Evolutionary conservation across 2,329 filamentous ascomycete species (phyloP).

Genomic region (Aplosporella prunicola): DNA sequence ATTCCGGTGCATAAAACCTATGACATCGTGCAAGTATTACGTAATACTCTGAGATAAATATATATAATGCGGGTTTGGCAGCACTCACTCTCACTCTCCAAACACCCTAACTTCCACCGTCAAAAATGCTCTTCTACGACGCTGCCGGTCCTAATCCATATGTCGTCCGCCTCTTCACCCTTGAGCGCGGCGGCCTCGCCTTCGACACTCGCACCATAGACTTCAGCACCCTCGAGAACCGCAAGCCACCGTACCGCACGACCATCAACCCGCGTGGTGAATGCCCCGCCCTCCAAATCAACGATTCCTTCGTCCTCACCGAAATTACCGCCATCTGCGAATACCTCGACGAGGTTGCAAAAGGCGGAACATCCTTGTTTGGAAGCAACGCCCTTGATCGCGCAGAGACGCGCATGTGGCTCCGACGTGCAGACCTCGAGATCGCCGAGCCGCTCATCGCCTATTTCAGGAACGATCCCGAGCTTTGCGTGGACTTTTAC

Average conservation of each 20-base stretch:
- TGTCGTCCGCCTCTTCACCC: constrained; percentile 5
- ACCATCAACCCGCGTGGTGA: constrained; percentile 2
- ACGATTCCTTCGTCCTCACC: constrained; percentile 45
- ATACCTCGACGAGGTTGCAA: constrained; percentile 5
- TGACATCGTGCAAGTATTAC: no score
- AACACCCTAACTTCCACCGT: no score
- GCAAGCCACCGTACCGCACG: constrained; percentile 3
- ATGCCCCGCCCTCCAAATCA: constrained; percentile 42
- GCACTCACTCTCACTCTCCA: no score
- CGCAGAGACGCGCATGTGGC: constrained; percentile 6
- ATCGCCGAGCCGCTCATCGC: constrained; percentile 1
- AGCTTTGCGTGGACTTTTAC: background rate
- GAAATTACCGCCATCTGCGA: constrained; percentile 8
- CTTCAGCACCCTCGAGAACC: constrained; percentile 1
- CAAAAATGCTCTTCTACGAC: constrained; percentile 1
- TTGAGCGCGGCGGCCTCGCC: background rate
- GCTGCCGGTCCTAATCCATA: background rate
- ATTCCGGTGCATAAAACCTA: no score
- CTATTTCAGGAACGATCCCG: background rate
- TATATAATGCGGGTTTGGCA: no score
- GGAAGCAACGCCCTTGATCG: background rate
- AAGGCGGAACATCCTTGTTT: background rate
- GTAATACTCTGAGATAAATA: no score
- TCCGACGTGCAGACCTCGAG: constrained; percentile 2
- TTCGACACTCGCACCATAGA: background rate